Conservation (phyloP, 257 asterid genomes). For the Solanum chiquidenum region DNA sequence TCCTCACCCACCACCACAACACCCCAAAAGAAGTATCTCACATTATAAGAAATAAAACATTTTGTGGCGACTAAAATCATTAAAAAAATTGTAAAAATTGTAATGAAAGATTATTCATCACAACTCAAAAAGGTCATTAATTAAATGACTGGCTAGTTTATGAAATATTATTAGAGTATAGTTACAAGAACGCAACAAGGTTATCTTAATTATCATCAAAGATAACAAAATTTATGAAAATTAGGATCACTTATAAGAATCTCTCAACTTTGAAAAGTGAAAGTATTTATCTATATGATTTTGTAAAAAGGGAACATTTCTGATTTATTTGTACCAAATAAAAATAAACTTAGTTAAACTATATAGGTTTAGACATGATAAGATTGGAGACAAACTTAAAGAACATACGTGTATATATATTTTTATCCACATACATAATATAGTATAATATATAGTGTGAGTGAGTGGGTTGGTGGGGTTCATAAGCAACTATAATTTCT, state of each 20-base stretch:
- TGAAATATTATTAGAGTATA: neutral
- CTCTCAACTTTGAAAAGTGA: neutral
- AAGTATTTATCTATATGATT: neutral
- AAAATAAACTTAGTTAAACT: neutral
- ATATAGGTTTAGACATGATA: neutral
- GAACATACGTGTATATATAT: neutral
- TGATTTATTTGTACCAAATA: neutral
- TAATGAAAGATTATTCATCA: neutral
- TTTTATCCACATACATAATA: neutral
- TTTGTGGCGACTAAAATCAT: neutral
- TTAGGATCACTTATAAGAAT: neutral
- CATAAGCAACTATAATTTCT: neutral
- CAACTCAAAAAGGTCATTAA: neutral
- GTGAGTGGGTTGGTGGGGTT: neutral
- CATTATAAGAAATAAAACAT: neutral
- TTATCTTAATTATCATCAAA: neutral
- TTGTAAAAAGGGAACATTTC: neutral
- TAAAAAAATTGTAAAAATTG: neutral
- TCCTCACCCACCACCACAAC: neutral
- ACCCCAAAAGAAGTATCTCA: neutral
- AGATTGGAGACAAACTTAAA: neutral
- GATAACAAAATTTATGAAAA: neutral
- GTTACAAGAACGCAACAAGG: neutral
- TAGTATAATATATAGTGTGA: neutral
- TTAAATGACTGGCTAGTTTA: neutral